phyloP scores from a whole-genome alignment of 306 rosid genomes.

The Lathyrus oleraceus region DNA sequence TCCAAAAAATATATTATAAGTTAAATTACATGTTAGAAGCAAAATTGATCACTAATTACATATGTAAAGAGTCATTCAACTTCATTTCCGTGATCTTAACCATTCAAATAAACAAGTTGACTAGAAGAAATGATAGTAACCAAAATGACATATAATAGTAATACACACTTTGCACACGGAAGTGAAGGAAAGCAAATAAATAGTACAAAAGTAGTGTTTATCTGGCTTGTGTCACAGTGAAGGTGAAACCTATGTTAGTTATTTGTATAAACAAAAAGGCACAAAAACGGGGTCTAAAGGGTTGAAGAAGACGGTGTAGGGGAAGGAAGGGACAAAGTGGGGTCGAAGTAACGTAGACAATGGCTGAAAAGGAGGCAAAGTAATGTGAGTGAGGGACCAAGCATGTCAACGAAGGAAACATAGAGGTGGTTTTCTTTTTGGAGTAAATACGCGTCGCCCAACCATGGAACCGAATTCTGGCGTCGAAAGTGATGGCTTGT shows the following conservation, averaged over 20 bases:
- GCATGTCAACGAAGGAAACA: conserved; percentile 47
- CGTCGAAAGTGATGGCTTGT: not conserved
- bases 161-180: conserved; percentile 18
- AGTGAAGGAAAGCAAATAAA: not conserved
- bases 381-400: conserved; percentile 44
- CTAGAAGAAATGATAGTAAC: conserved; percentile 1
- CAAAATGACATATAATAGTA: not conserved
- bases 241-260: not conserved
- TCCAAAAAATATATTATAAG: too few species aligned
- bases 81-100: not conserved
- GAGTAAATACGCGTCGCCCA: conserved; percentile 48
- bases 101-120: conserved; percentile 1
- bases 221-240: not conserved
- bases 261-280: not conserved
- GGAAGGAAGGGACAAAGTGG: conserved; percentile 41
- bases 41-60: not conserved
- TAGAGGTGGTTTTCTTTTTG: conserved; percentile 41
- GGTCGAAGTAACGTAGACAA: conserved; percentile 40
- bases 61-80: not conserved
- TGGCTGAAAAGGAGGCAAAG: conserved; percentile 42
- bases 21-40: too few species aligned
- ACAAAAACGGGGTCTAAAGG: not conserved
- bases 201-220: not conserved
- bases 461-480: conserved; percentile 41
- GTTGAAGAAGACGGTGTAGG: conserved; percentile 39